Evolutionary conservation across 306 rosid genomes (phyloP), one percentile per base, ranked within the genome.

Genomic region (Trichosanthes cucumerina): DNA sequence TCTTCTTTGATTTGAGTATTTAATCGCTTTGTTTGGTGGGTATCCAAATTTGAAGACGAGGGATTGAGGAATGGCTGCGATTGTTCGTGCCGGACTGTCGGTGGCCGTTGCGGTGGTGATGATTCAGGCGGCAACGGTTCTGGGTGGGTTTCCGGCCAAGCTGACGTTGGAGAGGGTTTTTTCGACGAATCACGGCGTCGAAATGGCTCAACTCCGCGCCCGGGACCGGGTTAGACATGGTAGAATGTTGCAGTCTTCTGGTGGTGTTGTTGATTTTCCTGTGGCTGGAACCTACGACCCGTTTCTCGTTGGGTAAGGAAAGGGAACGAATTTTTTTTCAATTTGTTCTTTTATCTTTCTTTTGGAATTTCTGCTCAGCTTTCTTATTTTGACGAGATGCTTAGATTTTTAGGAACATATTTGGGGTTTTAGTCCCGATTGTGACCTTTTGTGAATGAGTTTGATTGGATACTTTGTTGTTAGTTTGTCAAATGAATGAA

Each of bases 211-310:
- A 76, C 93, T 96, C 16, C 90, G 87, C 75, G 88, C 84, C 38
- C 84, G 97, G n/a, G 99, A 96, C 71, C 69, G 77, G 72, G 71
- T 84, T 34, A 76, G 99, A 82, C 97, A 92, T 84, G 88, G 91
- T 47, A 86, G 98, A 81, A 84, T 91, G 84, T 80, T 91, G 90
- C 98, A 92, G 80, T 84, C 93, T 75, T 79, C 89, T 0, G 69
- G 66, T 69, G 97, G 96, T 13, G 90, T 96, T 33, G 81, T 87
- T 5, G 93, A 92, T 91, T 91, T 96, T 46, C 43, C 83, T 2
- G 92, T 96, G 10, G 79, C 74, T 6, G 99, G 99, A 28, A 92
- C 92, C 53, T 92, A 81, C 84, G 88, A 96, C 85, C 99, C 99
- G 39, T 91, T 60, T 80, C 84, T 87, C 28, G 98, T 91, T 66